Percentiles rank a stretch among this genome's conserved stretches.
These are phyloP conservation scores for Dendrobium huoshanense DNA, from an alignment of 106 monocot species.

Conservation along the genomic window DNA sequence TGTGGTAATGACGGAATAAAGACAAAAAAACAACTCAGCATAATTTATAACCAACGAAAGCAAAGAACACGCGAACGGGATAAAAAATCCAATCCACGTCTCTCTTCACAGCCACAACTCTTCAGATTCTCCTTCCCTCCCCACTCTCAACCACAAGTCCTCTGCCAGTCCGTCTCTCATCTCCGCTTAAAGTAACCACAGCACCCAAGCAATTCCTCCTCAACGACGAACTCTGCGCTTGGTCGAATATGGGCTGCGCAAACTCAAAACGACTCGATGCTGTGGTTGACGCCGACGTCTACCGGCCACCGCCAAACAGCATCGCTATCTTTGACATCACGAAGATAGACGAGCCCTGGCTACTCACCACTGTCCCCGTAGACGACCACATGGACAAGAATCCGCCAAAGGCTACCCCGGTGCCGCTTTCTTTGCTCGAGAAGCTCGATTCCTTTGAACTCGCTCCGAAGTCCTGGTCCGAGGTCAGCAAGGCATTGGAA, in stretches of 20 bases:
- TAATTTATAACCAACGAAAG: neutral
- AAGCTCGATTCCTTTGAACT: constrained; percentile 66
- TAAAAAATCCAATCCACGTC: neutral
- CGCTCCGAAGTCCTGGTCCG: constrained; percentile 83
- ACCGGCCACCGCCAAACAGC: constrained; percentile 73
- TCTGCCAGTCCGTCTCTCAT: neutral
- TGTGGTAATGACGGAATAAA: neutral
- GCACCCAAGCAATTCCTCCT: too few species aligned
- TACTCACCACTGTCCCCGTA: constrained; percentile 22
- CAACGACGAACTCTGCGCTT: neutral
- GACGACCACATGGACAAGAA: constrained; percentile 4
- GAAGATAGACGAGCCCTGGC: constrained; percentile 81
- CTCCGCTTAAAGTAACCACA: neutral
- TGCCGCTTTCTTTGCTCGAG: constrained; percentile 53
- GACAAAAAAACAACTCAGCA: neutral
- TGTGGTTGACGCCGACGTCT: constrained; percentile 29
- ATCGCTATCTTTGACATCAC: constrained; percentile 78
- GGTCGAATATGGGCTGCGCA: constrained; percentile 62
- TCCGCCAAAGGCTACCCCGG: constrained; percentile 28
- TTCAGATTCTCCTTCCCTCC: too few species aligned
- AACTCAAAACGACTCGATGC: constrained; percentile 53
- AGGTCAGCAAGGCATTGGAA: constrained; percentile 82
- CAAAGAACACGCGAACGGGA: neutral
- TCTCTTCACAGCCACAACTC: neutral
- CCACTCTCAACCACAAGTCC: too few species aligned